Evolutionary conservation across 2,329 filamentous ascomycete genomes (phyloP).

Genomic region (Penicillium hordei): DNA sequence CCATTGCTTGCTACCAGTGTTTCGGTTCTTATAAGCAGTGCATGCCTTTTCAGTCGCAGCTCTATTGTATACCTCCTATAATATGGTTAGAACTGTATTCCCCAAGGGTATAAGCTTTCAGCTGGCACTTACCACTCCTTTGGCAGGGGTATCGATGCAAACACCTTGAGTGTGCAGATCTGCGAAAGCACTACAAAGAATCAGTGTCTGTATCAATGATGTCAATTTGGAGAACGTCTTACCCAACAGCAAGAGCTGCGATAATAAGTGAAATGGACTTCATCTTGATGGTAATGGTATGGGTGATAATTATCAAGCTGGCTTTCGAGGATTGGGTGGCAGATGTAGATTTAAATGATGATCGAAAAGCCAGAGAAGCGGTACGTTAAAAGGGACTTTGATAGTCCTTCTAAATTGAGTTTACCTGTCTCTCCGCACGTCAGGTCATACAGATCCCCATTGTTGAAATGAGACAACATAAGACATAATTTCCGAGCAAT

Average conservation of each 20-base stretch:
- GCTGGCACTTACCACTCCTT: neutral
- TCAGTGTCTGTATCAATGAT: neutral
- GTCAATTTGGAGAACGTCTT: neutral
- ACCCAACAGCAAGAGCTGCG: neutral
- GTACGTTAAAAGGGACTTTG: neutral
- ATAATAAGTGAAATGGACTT: neutral
- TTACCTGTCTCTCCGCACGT: neutral
- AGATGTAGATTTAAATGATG: neutral
- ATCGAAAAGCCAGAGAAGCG: neutral
- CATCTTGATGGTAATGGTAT: neutral
- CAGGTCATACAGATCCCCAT: neutral
- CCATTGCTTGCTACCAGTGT: neutral
- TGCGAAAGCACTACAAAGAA: neutral
- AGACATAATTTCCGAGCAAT: neutral
- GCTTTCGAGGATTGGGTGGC: neutral
- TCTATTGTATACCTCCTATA: neutral
- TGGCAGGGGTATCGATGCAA: neutral
- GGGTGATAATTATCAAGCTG: neutral
- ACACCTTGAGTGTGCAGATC: neutral
- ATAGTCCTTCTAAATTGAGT: neutral
- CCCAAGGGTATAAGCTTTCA: neutral
- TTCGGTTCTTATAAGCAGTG: neutral
- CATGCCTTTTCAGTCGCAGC: neutral
- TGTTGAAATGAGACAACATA: neutral
- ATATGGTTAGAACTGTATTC: neutral